These are phyloP conservation scores for Diaporthe amygdali DNA, from an alignment of 2,329 filamentous ascomycete species.

Conservation along the genomic window DNA sequence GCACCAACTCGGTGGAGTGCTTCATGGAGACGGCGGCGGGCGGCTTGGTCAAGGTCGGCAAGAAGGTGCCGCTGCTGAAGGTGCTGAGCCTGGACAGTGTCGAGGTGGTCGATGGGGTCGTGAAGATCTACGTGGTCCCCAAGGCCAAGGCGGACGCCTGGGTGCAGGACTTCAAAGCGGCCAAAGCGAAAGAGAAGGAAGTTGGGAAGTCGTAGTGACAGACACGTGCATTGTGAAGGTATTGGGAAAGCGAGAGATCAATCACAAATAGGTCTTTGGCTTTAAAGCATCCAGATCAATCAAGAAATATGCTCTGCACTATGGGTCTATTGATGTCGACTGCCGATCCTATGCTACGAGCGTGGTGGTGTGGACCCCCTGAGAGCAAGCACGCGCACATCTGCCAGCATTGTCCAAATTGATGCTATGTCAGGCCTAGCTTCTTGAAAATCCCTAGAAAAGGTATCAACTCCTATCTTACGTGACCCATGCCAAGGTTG, in stretches of 20 bases:
- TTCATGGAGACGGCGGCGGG: slow-evolving; percentile 85
- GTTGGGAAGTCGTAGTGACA: slow-evolving; percentile 25
- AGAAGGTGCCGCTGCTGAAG: slow-evolving; percentile 79
- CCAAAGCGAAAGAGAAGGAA: slow-evolving; percentile 60
- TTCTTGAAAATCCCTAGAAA: not conserved
- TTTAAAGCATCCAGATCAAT: not conserved
- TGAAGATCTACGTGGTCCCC: slow-evolving; percentile 84
- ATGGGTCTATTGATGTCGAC: slow-evolving; percentile 15
- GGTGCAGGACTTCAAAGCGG: slow-evolving; percentile 83
- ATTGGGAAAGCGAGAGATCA: not conserved
- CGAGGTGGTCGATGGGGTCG: slow-evolving; percentile 85
- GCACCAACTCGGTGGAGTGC: slow-evolving; percentile 72
- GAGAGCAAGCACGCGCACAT: slow-evolving; percentile 13
- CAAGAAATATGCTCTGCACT: not conserved
- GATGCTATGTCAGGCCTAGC: not conserved
- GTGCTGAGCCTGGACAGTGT: slow-evolving; percentile 77
- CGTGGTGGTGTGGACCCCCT: slow-evolving; percentile 3
- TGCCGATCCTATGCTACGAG: slow-evolving; percentile 8
- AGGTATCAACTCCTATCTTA: slow-evolving; percentile 4
- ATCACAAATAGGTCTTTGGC: not conserved
- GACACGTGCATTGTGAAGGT: not conserved
- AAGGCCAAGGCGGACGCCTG: slow-evolving; percentile 72
- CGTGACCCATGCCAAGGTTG: not conserved
- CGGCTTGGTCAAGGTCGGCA: slow-evolving; percentile 87
- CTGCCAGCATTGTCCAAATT: slow-evolving; percentile 16